Evolutionary conservation across 169 alveolate genomes (phyloP), one percentile per base, ranked within the genome.

Genomic region (Cryptosporidium felis): DNA sequence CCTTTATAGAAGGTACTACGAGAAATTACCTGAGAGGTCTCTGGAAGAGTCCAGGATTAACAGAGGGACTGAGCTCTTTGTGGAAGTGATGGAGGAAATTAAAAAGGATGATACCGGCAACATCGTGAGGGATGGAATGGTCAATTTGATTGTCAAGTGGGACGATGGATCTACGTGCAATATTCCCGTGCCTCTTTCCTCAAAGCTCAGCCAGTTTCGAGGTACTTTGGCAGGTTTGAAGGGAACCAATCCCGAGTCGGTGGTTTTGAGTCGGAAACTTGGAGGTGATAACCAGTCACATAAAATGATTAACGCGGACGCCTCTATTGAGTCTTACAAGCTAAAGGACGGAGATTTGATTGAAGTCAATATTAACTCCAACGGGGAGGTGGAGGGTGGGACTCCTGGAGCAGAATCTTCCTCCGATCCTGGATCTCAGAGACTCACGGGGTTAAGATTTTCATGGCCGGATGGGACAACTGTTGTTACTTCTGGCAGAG

Each of bases 391-490:
- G 45, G 62, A 65, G 28, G 26, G 45, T 0, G 32, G 38, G 3
- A 47, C 51, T 28, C 38, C 42, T 1, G 41, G 65, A 51, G 51
- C 28, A 5, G 49, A 34, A 1, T 21, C 23, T 28, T 23, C 51
- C 2, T 30, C 40, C 45, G 82, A 66, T 30, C 4, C 16, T 44
- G 36, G 34, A 10, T 65, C 81, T 32, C 63, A 34, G 28, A 74
- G 85, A 38, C 26, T 74, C 16, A 74, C 85, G 0, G 85, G 85
- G 10, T 38, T 74, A 18, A 74, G 85, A 36, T 74, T 74, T 36
- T 74, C 85, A 51, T 74, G 67, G 65, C 85, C 85, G 1, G 85
- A 74, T 53, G 85, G 85, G 2, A 74, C 74, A 40, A 74, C 85
- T 0, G 46, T 74, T 51, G 85, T 74, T 36, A 53, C 85, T 0